Conservation (phyloP, 2,329 filamentous ascomycete genomes). For the Trichocomaceae sp. region DNA sequence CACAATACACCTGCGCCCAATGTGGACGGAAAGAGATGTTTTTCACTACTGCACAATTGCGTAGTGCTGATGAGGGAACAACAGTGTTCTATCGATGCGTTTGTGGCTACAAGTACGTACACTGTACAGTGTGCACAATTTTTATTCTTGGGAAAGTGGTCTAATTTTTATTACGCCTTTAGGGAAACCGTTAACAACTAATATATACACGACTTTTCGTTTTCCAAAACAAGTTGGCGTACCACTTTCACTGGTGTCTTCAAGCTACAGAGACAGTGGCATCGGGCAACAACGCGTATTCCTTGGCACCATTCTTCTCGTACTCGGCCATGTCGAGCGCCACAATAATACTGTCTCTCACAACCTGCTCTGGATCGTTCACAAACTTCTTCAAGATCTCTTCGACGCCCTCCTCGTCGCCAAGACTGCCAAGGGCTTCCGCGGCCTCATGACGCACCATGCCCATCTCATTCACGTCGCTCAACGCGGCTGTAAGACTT, state of each 20-base stretch:
- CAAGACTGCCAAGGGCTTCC: constrained; percentile 88
- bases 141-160: not conserved
- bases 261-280: constrained; percentile 22
- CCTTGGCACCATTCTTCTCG: constrained; percentile 77
- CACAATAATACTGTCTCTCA: constrained; percentile 89
- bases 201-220: constrained; percentile 11
- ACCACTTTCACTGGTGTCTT: too few species aligned
- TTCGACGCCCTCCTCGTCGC: constrained; percentile 84
- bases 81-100: constrained; percentile 87
- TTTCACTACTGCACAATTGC: constrained; percentile 77
- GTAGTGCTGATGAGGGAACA: constrained; percentile 89
- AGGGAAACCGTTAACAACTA: constrained; percentile 35
- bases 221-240: too few species aligned
- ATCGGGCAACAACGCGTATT: constrained; percentile 87
- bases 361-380: constrained; percentile 84
- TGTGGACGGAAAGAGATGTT: constrained; percentile 78
- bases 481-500: constrained; percentile 70
- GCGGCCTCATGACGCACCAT: constrained; percentile 99
- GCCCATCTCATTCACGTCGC: constrained; percentile 72
- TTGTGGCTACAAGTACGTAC: constrained; percentile 70
- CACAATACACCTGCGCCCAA: constrained; percentile 65
- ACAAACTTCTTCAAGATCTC: constrained; percentile 75
- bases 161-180: constrained; percentile 9
- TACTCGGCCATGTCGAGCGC: constrained; percentile 97
- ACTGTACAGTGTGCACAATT: not conserved